These are phyloP conservation scores for Lepidium africanum DNA, from an alignment of 345 rosid species.

Conservation along the genomic window DNA sequence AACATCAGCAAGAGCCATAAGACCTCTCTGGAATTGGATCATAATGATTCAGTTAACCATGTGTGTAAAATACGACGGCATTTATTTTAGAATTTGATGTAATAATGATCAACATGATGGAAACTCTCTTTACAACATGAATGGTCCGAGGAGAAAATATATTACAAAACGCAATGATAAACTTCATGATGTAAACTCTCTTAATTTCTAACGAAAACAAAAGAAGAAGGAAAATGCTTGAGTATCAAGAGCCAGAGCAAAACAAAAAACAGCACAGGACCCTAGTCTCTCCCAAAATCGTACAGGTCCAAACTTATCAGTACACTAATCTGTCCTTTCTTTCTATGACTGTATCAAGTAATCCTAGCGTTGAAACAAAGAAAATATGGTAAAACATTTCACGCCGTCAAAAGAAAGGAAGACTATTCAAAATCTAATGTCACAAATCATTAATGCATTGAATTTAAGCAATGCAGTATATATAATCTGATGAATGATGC, in stretches of 20 bases:
- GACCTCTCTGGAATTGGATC: constrained; percentile 60
- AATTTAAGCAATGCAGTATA: background rate
- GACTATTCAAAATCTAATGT: background rate
- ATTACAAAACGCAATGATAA: background rate
- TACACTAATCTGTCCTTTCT: background rate
- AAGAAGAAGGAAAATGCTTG: background rate
- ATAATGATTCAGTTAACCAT: background rate
- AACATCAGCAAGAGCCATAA: constrained; percentile 93
- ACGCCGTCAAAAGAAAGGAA: background rate
- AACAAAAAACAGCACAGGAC: background rate
- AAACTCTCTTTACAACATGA: background rate
- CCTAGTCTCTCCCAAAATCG: background rate
- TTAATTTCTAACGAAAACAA: background rate
- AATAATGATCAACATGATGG: background rate
- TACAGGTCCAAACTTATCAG: background rate
- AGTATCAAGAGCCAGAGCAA: background rate
- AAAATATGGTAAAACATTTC: background rate
- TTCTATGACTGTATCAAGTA: constrained; percentile 2
- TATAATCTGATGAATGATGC: background rate
- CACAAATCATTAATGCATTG: background rate
- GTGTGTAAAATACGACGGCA: background rate
- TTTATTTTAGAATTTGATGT: constrained; percentile 1
- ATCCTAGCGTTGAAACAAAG: background rate
- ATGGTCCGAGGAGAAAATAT: background rate
- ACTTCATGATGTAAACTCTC: background rate